Conservation (phyloP, 495 filamentous ascomycete genomes). For the Bryoglossum gracile region DNA sequence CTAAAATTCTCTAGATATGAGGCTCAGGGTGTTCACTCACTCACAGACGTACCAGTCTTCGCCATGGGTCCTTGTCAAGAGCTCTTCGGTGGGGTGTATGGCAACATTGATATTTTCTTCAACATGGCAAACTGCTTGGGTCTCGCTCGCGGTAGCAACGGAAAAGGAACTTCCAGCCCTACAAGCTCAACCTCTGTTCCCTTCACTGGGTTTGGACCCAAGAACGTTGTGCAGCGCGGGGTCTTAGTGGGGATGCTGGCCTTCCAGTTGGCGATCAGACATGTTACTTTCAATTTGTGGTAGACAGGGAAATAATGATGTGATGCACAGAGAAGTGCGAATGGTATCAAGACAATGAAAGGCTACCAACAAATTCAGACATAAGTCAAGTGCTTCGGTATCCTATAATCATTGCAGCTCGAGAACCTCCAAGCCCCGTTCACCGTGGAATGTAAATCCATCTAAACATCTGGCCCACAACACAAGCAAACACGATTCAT, state of each 20-base stretch:
- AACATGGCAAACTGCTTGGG: slow-evolving; percentile 64
- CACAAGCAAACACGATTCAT: too few species aligned
- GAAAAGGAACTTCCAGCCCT: slow-evolving; percentile 1
- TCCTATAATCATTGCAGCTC: too few species aligned
- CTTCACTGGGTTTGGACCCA: slow-evolving; percentile 6
- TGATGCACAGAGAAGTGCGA: too few species aligned
- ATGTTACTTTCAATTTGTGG: slow-evolving; percentile 2
- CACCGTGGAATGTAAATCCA: too few species aligned
- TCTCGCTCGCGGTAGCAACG: slow-evolving; percentile 28
- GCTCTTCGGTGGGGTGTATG: slow-evolving; percentile 59
- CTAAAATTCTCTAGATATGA: slow-evolving; percentile 9
- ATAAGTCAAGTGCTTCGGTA: too few species aligned
- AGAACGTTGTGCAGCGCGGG: background rate
- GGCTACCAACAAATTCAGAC: too few species aligned
- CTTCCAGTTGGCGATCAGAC: slow-evolving; percentile 8
- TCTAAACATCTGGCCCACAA: too few species aligned
- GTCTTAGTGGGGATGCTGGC: slow-evolving; percentile 6
- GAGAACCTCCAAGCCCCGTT: too few species aligned
- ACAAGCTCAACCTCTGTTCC: background rate
- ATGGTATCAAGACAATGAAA: too few species aligned
- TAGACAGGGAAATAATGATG: too few species aligned
- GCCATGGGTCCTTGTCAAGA: slow-evolving; percentile 67
- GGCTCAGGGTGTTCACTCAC: slow-evolving; percentile 57
- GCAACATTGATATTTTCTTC: slow-evolving; percentile 65
- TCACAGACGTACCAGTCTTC: slow-evolving; percentile 71